A percentile compares a stretch with the other conserved stretches of the same genome.
These are phyloP conservation scores for Meyerozyma sp. DNA, from an alignment of 1,139 yeast species.

Conservation along the genomic window DNA sequence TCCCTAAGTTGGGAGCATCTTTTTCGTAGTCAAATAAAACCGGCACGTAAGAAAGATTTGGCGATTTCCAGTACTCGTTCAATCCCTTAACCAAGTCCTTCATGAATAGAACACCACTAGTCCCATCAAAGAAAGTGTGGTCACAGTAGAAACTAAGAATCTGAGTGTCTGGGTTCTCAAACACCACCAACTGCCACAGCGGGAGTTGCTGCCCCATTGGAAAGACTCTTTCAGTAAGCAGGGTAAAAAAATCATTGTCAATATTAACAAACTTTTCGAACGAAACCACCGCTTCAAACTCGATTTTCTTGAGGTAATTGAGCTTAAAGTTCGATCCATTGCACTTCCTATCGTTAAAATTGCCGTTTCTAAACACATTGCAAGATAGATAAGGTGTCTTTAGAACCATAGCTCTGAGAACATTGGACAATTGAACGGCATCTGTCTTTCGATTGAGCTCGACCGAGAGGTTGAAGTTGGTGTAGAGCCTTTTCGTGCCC, in stretches of 20 bases:
- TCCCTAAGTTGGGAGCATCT: conserved; percentile 3
- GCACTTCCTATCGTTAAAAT: conserved; percentile 7
- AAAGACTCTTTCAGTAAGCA: conserved; percentile 14
- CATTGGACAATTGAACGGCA: conserved; percentile 18
- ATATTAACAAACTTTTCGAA: conserved; percentile 9
- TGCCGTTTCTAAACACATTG: conserved; percentile 14
- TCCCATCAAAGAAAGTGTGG: conserved; percentile 34
- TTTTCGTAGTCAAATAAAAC: conserved; percentile 6
- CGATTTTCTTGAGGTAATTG: conserved; percentile 15
- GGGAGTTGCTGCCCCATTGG: conserved; percentile 17
- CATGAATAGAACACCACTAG: conserved; percentile 28
- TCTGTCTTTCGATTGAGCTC: conserved; percentile 16
- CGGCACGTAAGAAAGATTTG: background rate
- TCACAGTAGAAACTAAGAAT: conserved; percentile 24
- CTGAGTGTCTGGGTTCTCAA: conserved; percentile 12
- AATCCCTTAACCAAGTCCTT: conserved; percentile 20
- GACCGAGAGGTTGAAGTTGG: conserved; percentile 26
- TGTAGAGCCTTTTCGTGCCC: conserved; percentile 16
- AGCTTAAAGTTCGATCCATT: conserved; percentile 14
- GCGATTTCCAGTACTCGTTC: background rate
- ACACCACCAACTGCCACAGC: conserved; percentile 25
- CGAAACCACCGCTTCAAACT: conserved; percentile 22
- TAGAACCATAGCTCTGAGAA: conserved; percentile 16
- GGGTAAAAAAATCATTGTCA: conserved; percentile 13
- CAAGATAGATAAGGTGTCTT: conserved; percentile 18